Evolutionary conservation across 148 eudicot genomes (phyloP).

Genomic region (Diospyros kaki): DNA sequence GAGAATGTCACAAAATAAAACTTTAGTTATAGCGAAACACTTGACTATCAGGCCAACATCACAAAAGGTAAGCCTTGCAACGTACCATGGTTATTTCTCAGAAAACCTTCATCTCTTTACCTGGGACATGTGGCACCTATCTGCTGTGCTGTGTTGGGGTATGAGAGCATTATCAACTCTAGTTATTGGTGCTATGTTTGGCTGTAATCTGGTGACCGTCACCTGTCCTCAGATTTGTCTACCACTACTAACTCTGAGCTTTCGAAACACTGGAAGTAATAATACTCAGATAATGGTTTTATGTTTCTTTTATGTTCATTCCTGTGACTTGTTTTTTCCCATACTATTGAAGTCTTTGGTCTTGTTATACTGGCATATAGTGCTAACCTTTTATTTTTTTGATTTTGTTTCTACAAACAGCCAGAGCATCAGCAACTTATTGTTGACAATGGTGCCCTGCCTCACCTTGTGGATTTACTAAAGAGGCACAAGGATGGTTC

Average conservation of each 20-base stretch:
- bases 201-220: background rate
- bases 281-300: background rate
- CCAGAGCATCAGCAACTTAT: conserved; percentile 91
- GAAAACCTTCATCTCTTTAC: too few species aligned
- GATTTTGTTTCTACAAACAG: conserved; percentile 32
- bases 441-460: conserved; percentile 85
- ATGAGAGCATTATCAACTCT: background rate
- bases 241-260: background rate
- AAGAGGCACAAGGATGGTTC: conserved; percentile 45
- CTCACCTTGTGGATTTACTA: conserved; percentile 68
- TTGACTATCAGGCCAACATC: too few species aligned
- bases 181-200: background rate
- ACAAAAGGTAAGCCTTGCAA: too few species aligned
- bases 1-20: too few species aligned
- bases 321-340: background rate
- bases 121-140: too few species aligned
- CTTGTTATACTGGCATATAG: background rate
- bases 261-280: background rate
- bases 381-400: background rate
- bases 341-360: background rate
- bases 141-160: too few species aligned
- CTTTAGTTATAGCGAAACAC: too few species aligned
- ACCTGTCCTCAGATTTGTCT: background rate
- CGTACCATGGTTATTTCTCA: too few species aligned
- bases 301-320: background rate